Evolutionary conservation across 169 alveolate species (phyloP).

Genomic region (Miamiensis avidus): DNA sequence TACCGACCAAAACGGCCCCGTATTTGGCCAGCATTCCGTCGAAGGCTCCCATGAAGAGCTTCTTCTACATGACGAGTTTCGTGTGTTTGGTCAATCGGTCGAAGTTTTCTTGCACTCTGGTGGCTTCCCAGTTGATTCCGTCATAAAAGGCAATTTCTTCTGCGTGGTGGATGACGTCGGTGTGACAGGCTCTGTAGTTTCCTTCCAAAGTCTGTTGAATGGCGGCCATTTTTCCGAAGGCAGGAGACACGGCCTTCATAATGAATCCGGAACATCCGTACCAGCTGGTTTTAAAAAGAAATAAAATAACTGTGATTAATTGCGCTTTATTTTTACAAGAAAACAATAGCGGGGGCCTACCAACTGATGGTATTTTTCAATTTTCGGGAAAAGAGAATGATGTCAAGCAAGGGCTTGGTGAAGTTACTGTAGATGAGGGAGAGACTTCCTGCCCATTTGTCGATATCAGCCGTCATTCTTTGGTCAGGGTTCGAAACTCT

Average conservation of each 20-base stretch:
- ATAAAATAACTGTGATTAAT: not conserved
- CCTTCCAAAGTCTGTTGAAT: constrained; percentile 79
- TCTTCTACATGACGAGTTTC: constrained; percentile 48
- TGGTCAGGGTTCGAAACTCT: constrained; percentile 85
- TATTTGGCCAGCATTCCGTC: constrained; percentile 85
- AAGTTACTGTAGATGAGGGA: constrained; percentile 73
- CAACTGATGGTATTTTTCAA: constrained; percentile 76
- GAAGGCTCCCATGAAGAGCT: constrained; percentile 82
- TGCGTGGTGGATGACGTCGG: constrained; percentile 73
- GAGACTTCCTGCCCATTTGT: constrained; percentile 75
- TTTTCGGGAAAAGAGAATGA: constrained; percentile 74
- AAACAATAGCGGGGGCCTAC: constrained; percentile 78
- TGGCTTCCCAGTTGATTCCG: constrained; percentile 75
- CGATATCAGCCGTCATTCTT: constrained; percentile 76
- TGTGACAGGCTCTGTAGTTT: constrained; percentile 79
- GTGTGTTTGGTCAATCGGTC: constrained; percentile 52
- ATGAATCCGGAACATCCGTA: constrained; percentile 72
- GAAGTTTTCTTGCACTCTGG: constrained; percentile 55
- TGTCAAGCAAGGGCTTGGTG: constrained; percentile 84
- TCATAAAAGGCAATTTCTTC: constrained; percentile 89
- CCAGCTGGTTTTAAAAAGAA: constrained; percentile 46
- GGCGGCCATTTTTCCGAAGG: constrained; percentile 83
- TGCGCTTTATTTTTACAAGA: constrained; percentile 19
- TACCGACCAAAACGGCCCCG: constrained; percentile 86
- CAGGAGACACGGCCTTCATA: constrained; percentile 75